phyloP scores from a whole-genome alignment of 352 stramenopile species.

The Globisporangium cystogenes region DNA sequence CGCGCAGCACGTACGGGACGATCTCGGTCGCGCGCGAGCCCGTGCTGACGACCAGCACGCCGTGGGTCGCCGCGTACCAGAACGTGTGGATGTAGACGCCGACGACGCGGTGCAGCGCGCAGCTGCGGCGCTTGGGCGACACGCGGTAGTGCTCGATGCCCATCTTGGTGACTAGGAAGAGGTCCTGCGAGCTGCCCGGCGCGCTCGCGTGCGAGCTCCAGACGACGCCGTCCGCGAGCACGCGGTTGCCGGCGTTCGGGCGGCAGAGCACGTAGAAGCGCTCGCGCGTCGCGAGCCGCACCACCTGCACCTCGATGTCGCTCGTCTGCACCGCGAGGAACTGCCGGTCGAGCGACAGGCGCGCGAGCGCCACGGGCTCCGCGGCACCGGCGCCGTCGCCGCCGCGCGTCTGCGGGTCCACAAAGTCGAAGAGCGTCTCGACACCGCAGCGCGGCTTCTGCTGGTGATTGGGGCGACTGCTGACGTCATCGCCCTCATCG shows the following conservation, averaged over 20 bases:
- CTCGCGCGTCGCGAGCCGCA: constrained; percentile 34
- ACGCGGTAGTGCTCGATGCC: constrained; percentile 77
- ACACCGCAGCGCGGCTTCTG: constrained; percentile 8
- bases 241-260: constrained; percentile 54
- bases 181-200: constrained; percentile 49
- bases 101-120: constrained; percentile 48
- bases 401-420: neutral
- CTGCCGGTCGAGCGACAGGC: constrained; percentile 56
- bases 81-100: constrained; percentile 61
- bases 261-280: constrained; percentile 73
- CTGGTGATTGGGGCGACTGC: neutral
- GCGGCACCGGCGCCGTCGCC: neutral
- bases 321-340: constrained; percentile 76
- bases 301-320: constrained; percentile 77
- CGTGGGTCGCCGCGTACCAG: constrained; percentile 61
- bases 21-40: constrained; percentile 76
- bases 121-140: constrained; percentile 48
- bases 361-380: constrained; percentile 27
- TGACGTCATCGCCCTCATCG: neutral
- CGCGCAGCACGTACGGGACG: constrained; percentile 60
- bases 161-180: constrained; percentile 69
- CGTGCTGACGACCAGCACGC: constrained; percentile 62
- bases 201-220: constrained; percentile 58
- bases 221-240: constrained; percentile 46
- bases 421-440: constrained; percentile 43